Evolutionary conservation across 1,284 basidiomycete genomes (phyloP).

Genomic region (Cerioporus squamosus): DNA sequence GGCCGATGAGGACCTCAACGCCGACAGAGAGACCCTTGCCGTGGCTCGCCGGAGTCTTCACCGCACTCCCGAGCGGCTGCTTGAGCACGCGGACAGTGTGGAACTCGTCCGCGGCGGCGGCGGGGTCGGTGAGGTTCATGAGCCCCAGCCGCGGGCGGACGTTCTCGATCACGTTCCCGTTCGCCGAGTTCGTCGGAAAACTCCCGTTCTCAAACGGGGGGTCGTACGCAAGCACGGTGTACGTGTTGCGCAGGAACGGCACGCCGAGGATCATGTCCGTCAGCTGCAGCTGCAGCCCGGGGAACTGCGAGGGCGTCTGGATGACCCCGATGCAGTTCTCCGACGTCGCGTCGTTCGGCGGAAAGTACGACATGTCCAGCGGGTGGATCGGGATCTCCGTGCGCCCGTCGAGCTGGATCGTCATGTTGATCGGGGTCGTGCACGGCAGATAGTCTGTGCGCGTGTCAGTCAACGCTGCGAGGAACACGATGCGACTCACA

Average conservation of each 20-base stretch:
- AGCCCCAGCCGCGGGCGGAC: slow-evolving; percentile 59
- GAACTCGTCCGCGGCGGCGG: slow-evolving; percentile 65
- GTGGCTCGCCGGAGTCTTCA: slow-evolving; percentile 5
- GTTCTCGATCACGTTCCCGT: slow-evolving; percentile 18
- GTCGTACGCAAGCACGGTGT: slow-evolving; percentile 72
- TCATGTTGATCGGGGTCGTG: slow-evolving; percentile 67
- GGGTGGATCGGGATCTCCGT: slow-evolving; percentile 66
- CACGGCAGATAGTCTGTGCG: slow-evolving; percentile 71
- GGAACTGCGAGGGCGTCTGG: slow-evolving; percentile 46
- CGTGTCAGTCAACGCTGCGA: background rate
- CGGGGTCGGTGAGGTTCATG: slow-evolving; percentile 60
- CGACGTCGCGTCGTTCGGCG: slow-evolving; percentile 41
- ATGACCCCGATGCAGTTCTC: slow-evolving; percentile 66
- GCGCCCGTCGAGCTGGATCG: slow-evolving; percentile 63
- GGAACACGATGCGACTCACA: slow-evolving; percentile 47
- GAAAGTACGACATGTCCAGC: slow-evolving; percentile 61
- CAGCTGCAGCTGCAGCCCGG: slow-evolving; percentile 36
- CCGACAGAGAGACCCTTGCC: slow-evolving; percentile 55
- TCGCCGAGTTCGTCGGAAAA: slow-evolving; percentile 39
- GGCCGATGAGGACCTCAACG: slow-evolving; percentile 59
- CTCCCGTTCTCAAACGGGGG: slow-evolving; percentile 47
- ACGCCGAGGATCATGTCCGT: slow-evolving; percentile 73
- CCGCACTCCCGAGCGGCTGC: slow-evolving; percentile 46
- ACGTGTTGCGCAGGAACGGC: slow-evolving; percentile 74
- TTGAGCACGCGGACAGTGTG: slow-evolving; percentile 64